Conservation (phyloP, 768 basidiomycete genomes). For the Pilatotrama ljubarskyi region DNA sequence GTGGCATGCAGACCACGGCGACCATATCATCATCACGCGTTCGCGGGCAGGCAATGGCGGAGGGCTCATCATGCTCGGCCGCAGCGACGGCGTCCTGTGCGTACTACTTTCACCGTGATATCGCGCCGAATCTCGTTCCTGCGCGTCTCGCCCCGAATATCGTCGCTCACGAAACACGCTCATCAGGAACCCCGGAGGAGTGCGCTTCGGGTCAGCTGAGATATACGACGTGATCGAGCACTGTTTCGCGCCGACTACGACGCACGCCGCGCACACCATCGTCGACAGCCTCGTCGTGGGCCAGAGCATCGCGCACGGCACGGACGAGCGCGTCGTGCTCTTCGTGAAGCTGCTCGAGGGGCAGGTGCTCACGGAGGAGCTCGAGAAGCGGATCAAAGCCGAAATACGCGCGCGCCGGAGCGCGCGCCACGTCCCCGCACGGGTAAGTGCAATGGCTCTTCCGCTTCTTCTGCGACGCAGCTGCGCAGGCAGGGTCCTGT, state of each 20-base stretch:
- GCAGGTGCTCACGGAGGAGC: constrained; percentile 45
- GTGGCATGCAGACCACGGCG: constrained; percentile 59
- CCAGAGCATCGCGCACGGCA: constrained; percentile 60
- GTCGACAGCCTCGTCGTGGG: constrained; percentile 72
- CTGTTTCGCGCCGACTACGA: constrained; percentile 50
- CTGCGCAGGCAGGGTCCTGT: constrained; percentile 7
- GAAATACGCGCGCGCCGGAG: constrained; percentile 65
- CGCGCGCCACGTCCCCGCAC: constrained; percentile 75
- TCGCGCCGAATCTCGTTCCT: constrained; percentile 1
- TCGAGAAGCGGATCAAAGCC: constrained; percentile 57
- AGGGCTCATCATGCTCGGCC: constrained; percentile 78
- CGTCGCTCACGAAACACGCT: constrained; percentile 8
- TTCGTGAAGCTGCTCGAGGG: constrained; percentile 67
- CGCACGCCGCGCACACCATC: constrained; percentile 42
- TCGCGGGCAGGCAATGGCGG: constrained; percentile 70
- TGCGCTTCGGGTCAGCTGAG: constrained; percentile 80
- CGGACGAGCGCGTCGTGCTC: constrained; percentile 74
- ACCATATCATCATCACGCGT: constrained; percentile 68
- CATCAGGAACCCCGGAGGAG: constrained; percentile 74
- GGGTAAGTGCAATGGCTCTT: constrained; percentile 43
- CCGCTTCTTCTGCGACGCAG: not conserved
- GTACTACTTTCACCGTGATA: constrained; percentile 28
- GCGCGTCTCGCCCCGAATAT: not conserved
- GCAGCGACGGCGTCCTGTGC: constrained; percentile 79
- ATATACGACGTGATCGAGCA: constrained; percentile 77